Evolutionary conservation across 1,284 basidiomycete genomes (phyloP).

Genomic region (Microbotryomycetes sp.): DNA sequence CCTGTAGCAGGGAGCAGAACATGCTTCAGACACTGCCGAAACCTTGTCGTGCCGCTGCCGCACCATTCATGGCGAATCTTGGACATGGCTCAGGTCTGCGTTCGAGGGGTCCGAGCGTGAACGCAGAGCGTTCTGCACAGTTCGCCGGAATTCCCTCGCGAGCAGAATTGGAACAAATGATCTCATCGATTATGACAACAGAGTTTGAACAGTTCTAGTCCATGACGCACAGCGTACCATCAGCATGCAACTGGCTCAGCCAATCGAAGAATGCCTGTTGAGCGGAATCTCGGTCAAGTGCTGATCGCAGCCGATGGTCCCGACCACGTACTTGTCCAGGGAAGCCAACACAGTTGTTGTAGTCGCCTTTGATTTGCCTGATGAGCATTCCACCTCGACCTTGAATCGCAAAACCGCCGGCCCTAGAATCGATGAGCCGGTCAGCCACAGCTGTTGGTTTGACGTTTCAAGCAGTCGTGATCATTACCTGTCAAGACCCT

Average conservation of each 20-base stretch:
- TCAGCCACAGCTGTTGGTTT: no score
- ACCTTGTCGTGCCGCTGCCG: no score
- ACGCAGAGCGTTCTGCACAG: no score
- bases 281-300: background rate
- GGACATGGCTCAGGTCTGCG: background rate
- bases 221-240: conserved; percentile 42
- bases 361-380: conserved; percentile 81
- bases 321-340: conserved; percentile 56
- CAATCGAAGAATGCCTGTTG: conserved; percentile 53
- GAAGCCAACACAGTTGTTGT: conserved; percentile 86
- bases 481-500: conserved; percentile 72
- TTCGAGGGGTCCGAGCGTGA: background rate
- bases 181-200: background rate
- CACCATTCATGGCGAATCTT: conserved; percentile 33
- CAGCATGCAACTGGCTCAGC: conserved; percentile 57
- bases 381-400: conserved; percentile 74
- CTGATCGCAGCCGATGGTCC: conserved; percentile 6
- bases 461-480: no score
- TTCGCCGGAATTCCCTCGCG: no score
- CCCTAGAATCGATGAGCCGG: conserved; percentile 39
- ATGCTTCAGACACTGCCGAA: background rate
- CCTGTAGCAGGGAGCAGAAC: conserved; percentile 4
- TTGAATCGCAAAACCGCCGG: conserved; percentile 94
- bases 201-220: conserved; percentile 8
- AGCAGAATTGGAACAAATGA: no score